Conservation (phyloP, 2,329 filamentous ascomycete genomes). For the Colletotrichum gloeosporioides region DNA sequence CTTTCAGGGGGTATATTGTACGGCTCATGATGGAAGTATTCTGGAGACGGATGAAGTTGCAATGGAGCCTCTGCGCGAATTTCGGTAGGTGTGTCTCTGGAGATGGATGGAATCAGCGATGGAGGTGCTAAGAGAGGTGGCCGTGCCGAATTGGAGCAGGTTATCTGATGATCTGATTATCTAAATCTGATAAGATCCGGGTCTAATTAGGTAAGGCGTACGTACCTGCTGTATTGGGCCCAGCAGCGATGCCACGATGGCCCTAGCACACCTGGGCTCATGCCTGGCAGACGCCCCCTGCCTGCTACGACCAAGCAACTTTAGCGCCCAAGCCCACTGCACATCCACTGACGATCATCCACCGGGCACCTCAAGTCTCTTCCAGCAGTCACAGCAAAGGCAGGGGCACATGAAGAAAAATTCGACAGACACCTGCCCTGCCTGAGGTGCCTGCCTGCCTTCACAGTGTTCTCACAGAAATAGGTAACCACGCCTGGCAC, state of each 20-base stretch:
- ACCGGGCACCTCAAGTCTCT: background rate
- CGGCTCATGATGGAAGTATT: background rate
- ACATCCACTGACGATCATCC: slow-evolving; percentile 1
- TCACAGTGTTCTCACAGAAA: background rate
- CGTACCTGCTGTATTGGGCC: slow-evolving; percentile 3
- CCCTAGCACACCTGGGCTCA: background rate
- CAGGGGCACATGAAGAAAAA: background rate
- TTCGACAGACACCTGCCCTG: background rate
- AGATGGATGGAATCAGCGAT: background rate
- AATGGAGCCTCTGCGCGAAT: background rate
- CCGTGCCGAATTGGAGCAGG: background rate
- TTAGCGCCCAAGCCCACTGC: slow-evolving; percentile 3
- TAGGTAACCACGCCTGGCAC: background rate
- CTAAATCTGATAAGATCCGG: slow-evolving; percentile 17
- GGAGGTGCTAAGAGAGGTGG: background rate
- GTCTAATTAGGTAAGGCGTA: slow-evolving; percentile 21
- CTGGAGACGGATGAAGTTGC: background rate
- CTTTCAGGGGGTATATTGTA: background rate
- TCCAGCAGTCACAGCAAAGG: background rate
- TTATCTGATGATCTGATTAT: slow-evolving; percentile 29
- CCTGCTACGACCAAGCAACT: background rate
- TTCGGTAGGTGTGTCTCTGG: background rate
- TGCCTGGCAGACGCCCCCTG: background rate
- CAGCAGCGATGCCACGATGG: slow-evolving; percentile 9
- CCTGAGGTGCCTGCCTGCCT: too few species aligned